Evolutionary conservation across 495 filamentous ascomycete species (phyloP), one percentile per base, ranked within the genome.

Genomic region (Gamarada debralockiae): DNA sequence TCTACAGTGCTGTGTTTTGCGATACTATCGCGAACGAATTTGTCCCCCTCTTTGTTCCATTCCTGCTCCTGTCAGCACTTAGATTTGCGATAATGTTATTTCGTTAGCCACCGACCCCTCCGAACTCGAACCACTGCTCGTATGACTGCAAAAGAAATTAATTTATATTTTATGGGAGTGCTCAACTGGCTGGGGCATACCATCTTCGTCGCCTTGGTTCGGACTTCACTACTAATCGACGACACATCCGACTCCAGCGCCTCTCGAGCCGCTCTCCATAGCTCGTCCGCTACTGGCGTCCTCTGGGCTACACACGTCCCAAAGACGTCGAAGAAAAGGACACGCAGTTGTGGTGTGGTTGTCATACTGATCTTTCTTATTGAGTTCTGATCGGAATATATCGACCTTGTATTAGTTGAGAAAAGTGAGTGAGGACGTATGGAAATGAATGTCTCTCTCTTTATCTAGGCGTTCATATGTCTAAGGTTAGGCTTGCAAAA

Each of bases 281-380:
- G 45, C 45, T 48, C 45, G 27, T 48, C 45, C 45, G 45, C 45
- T 48, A 48, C 45, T 48, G 45, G 45, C 27, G 45, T n/a, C 45
- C 45, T 48, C 45, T 48, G 29, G 45, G 45, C 45, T 48, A 48
- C 45, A 48, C 45, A 48, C 27, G 45, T 48, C 29, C 45, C 45
- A 48, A 48, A 48, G 45, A 48, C 45, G 27, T 48, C 45, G 45
- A 48, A 48, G 29, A 48, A 48, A 48, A 48, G 45, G 45, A 48
- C 45, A 48, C 45, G 45, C 22, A 48, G 45, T 48, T 48, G 45
- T 48, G 45, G 45, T 34, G 24, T 36, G 27, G 45, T 48, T 48
- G 45, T 48, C 45, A 48, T 48, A 48, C 45, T 48, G 27, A 48
- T 36, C 45, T 48, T 48, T 34, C 45, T 48, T 48, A 34, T 33